phyloP scores from a whole-genome alignment of 176 grass and related monocot species.

The Oryza nivara region DNA sequence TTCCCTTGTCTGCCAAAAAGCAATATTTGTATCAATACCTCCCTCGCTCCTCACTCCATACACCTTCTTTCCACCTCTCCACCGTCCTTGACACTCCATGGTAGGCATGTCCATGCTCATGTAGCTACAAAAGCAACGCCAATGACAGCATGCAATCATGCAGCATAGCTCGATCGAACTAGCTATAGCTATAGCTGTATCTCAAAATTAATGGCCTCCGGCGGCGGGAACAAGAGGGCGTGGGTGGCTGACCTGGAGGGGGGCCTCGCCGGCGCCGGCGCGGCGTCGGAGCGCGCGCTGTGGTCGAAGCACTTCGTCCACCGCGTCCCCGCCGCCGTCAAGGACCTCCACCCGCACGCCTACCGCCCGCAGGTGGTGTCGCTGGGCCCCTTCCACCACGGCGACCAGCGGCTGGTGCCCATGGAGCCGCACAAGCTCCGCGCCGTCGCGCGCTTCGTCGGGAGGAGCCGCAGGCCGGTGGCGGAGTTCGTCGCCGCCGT shows the following conservation, averaged over 20 bases:
- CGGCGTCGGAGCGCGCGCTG: not conserved
- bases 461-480: constrained; percentile 20
- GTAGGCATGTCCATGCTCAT: no score
- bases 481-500: constrained; percentile 33
- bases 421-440: constrained; percentile 69
- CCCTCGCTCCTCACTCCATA: not conserved
- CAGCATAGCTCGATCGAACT: no score
- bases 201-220: not conserved
- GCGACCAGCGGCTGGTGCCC: constrained; percentile 37
- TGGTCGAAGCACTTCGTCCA: constrained; percentile 60
- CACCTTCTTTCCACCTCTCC: not conserved
- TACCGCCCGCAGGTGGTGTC: constrained; percentile 70
- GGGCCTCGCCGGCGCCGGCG: constrained; percentile 10
- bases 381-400: constrained; percentile 71
- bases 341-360: constrained; percentile 48
- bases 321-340: constrained; percentile 58
- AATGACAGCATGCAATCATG: not conserved
- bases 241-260: constrained; percentile 44
- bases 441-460: constrained; percentile 54
- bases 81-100: not conserved
- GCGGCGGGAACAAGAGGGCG: not conserved
- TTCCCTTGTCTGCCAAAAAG: not conserved
- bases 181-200: not conserved
- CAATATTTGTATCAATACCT: not conserved
- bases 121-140: not conserved